These are phyloP conservation scores for Vicia faba DNA, from an alignment of 306 rosid species.

Conservation along the genomic window DNA sequence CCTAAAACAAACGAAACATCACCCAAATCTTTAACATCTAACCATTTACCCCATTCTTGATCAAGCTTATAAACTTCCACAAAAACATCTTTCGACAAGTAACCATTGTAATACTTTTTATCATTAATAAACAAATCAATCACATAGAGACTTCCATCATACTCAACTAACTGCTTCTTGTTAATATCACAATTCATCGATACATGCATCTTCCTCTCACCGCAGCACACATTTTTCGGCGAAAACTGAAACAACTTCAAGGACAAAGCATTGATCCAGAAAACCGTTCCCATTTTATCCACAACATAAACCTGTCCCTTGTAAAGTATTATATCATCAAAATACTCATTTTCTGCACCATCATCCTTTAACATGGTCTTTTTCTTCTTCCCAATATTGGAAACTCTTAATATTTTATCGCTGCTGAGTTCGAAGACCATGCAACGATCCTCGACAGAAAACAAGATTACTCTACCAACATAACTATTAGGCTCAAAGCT, in stretches of 20 bases:
- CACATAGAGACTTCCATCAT: constrained; percentile 44
- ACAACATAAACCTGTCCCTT: constrained; percentile 41
- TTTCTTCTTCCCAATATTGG: constrained; percentile 20
- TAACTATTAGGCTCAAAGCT: not conserved
- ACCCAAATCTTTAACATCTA: not conserved
- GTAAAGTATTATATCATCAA: constrained; percentile 40
- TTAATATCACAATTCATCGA: not conserved
- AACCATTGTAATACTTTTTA: not conserved
- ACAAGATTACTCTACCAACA: not conserved
- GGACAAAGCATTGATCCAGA: constrained; percentile 34
- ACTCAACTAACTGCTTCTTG: constrained; percentile 49
- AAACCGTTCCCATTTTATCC: constrained; percentile 43
- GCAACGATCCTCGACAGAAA: not conserved
- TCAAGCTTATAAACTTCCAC: no score
- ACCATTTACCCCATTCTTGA: not conserved
- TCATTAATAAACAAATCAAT: constrained; percentile 33
- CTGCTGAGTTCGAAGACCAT: not conserved
- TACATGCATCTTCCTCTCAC: not conserved
- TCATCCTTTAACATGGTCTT: not conserved
- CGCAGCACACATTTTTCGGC: not conserved
- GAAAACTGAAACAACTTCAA: constrained; percentile 40
- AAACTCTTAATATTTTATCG: not conserved
- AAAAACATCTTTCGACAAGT: not conserved
- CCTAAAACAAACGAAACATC: constrained; percentile 4
- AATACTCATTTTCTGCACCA: constrained; percentile 1